Base-by-base conservation (phyloP, 2,329 filamentous ascomycete species). In the Botrytis hyacinthi region DNA sequence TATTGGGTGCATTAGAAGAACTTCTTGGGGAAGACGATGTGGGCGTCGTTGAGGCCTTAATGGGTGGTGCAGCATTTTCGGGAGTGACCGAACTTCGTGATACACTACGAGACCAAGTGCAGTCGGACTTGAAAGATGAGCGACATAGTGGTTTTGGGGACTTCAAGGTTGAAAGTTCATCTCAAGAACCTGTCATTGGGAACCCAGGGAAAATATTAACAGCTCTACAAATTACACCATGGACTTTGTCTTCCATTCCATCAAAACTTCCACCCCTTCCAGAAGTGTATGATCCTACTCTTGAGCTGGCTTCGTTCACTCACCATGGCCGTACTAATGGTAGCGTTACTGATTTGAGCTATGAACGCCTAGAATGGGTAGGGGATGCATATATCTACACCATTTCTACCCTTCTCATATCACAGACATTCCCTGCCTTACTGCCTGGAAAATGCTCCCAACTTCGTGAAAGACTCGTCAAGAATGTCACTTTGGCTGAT, bases 321-420 rank as follows among this genome's bases (percentile, higher is more conserved):
- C 93, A 95, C 78, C 83, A 65, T 51, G 79, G 78, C 22, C 71
- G 63, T 29, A 69, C 74, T n/a, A 46, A 42, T 48, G 78, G 76
- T 1, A 75, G 70, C n/a, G 18, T 74, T n/a, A 75, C 74, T n/a
- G 77, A 79, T 59, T 72, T 81, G 12, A 84, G 70, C 78, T 98
- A 98, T 82, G 95, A 98, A 79, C 88, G 89, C 29, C 88, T 98
- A 10, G 95, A 98, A 82, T 94, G 95, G 84, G 86, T 97, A 12
- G 95, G 95, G 10, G 95, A 98, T 81, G 92, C 93, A 32, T 95
- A 95, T 78, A 85, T 97, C 70, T 92, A 97, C 79, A 83, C 94
- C 70, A 89, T 94, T 65, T 89, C 94, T 9, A 91, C 92, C 0
- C 87, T 89, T 29, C 86, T 97, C 70, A 92, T 98, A 74, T 93